Conservation (phyloP, 805 yeast genomes). For the Candida tammaniensis region DNA sequence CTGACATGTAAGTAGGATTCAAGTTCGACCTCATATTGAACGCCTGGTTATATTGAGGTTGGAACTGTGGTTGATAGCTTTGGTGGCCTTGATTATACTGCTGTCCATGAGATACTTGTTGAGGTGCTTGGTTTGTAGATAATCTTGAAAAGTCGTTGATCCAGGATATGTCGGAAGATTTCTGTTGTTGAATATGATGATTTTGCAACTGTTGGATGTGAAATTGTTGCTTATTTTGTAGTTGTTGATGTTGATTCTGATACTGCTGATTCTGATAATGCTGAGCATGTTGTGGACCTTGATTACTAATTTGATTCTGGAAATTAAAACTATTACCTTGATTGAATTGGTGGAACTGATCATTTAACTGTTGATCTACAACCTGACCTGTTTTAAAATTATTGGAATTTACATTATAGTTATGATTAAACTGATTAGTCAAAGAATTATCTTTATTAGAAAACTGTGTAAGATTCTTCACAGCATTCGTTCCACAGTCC, state of each 20-base stretch:
- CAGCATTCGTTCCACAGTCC: constrained; percentile 47
- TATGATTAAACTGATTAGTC: background rate
- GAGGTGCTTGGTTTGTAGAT: constrained; percentile 1
- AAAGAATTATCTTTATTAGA: constrained; percentile 41
- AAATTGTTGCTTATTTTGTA: constrained; percentile 4
- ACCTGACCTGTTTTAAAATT: too few relatives aligned
- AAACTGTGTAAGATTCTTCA: constrained; percentile 39
- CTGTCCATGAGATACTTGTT: background rate
- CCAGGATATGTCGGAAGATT: background rate
- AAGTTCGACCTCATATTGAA: background rate
- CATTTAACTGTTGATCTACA: too few relatives aligned
- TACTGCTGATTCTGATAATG: background rate
- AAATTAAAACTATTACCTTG: too few relatives aligned
- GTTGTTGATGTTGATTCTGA: constrained; percentile 5
- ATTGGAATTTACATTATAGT: too few relatives aligned
- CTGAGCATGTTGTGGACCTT: background rate
- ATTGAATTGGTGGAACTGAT: too few relatives aligned
- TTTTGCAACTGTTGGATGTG: constrained; percentile 7
- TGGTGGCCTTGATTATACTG: background rate
- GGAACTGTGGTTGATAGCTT: background rate
- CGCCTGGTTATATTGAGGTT: background rate
- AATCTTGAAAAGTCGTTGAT: constrained; percentile 8
- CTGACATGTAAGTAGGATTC: constrained; percentile 11
- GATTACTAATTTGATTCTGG: background rate
- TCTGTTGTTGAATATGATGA: constrained; percentile 4